Base-by-base conservation (phyloP, 78 protist species). In the Guillardia theta region DNA sequence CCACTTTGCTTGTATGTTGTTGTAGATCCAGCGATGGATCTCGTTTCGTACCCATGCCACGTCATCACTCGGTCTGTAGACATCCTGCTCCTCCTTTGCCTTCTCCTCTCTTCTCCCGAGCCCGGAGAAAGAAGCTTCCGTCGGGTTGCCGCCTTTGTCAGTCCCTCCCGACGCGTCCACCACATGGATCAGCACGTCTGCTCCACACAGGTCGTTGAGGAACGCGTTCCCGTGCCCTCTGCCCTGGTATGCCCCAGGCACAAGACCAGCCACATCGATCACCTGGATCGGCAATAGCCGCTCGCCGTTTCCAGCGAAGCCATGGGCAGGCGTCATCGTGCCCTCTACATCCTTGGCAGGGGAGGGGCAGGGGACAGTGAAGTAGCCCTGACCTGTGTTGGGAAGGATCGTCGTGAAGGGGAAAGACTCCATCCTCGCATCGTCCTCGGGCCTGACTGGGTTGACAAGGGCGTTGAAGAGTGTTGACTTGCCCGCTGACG, bases 391-490 rank as follows among this genome's bases (percentile, higher is more conserved):
- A 9, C 98, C 99, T 19, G 44, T 5, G 58, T 98, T 98, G 8
- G 99, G 99, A 39, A 95, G 96, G 19, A 98, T 97, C 4, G 99
- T 98, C 21, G 99, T 98, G 94, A 98, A 98, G 9, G 99, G 98
- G 22, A 88, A 95, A 44, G 94, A 92, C 6, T 24, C 83, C 39
- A 58, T 58, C 8, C 48, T 45, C 30, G 94, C 96, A 36, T 53
- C 93, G 9, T 36, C 62, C 15, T 48, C 97, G 43, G 88, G 96
- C 41, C 94, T 95, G 46, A 94, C 97, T 24, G 54, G 54, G 22
- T 94, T 80, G 1, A 95, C 97, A 0, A 94, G 95, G 41, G 98
- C 99, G 95, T 98, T 98, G 92, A 98, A 88, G 88, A 98, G 93
- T 15, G 97, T 94, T 44, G 94, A 58, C 95, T 98, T 98, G 39